Percentiles rank a stretch among this genome's conserved stretches.
Conservation (phyloP, 352 stramenopile species). For the Blastocystis sp. region DNA sequence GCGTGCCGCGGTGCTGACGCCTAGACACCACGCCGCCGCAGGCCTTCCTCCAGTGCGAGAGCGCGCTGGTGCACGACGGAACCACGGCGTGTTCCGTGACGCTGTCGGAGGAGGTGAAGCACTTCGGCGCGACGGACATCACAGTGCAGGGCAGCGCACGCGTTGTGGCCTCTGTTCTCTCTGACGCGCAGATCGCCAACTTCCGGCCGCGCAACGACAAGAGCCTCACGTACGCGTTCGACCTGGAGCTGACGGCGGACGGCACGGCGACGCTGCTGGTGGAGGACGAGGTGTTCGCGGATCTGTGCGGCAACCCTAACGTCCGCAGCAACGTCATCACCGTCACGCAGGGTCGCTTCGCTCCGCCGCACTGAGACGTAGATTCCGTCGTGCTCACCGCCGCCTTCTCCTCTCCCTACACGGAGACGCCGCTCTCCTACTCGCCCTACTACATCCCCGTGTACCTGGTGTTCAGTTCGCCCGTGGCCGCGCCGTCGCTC, state of each 20-base stretch:
- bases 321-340: constrained; percentile 30
- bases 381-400: constrained; percentile 40
- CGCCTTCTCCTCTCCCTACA: background rate
- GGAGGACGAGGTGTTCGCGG: constrained; percentile 13
- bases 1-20: background rate
- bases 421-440: background rate
- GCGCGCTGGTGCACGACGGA: background rate
- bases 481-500: background rate
- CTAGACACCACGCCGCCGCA: constrained; percentile 31
- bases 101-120: background rate
- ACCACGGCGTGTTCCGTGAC: background rate
- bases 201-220: background rate
- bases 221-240: background rate
- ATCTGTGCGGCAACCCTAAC: constrained; percentile 42
- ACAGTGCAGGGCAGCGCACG: background rate
- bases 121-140: background rate
- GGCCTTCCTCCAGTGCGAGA: background rate
- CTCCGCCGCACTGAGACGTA: background rate
- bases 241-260: background rate
- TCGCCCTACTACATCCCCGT: constrained; percentile 7
- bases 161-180: background rate
- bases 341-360: constrained; percentile 1
- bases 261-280: background rate
- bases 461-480: background rate
- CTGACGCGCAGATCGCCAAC: background rate